A percentile compares a stretch with the other conserved stretches of the same genome.
These are phyloP conservation scores for Arctostaphylos glauca DNA, from an alignment of 148 eudicot genomes.

Conservation along the genomic window DNA sequence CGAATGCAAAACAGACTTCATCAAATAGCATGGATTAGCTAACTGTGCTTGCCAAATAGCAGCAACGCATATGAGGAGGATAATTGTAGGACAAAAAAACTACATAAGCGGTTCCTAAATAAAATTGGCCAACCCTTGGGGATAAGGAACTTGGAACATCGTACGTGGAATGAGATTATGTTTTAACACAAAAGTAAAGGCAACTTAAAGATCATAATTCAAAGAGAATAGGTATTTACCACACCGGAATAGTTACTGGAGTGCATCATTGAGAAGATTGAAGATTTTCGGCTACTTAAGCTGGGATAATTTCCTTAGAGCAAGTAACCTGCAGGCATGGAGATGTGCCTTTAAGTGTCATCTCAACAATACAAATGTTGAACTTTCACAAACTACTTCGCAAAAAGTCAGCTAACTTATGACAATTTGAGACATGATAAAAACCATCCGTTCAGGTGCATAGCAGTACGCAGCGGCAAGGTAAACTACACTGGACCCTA, in stretches of 20 bases:
- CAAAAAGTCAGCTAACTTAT: not conserved
- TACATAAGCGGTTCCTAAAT: not conserved
- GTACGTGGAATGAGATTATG: not conserved
- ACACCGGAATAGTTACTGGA: not conserved
- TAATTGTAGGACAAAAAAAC: not conserved
- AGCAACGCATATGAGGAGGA: not conserved
- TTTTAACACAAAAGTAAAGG: not conserved
- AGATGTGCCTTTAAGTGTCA: not conserved
- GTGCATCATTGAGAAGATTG: not conserved
- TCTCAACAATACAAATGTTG: not conserved
- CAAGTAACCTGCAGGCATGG: slow-evolving; percentile 15
- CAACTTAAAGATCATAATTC: not conserved
- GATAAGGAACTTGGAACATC: not conserved
- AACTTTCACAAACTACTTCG: not conserved
- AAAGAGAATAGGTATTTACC: not conserved
- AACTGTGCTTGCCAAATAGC: not conserved
- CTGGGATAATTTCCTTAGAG: not conserved
- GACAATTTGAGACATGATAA: not conserved
- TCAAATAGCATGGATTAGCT: not conserved
- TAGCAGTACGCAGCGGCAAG: not conserved
- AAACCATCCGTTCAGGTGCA: not conserved
- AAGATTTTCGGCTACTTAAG: slow-evolving; percentile 4
- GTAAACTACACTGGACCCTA: not conserved
- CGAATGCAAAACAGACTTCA: not conserved
- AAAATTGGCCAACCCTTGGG: not conserved